Conservation (phyloP, 345 rosid species). For the Hibiscus syriacus region DNA sequence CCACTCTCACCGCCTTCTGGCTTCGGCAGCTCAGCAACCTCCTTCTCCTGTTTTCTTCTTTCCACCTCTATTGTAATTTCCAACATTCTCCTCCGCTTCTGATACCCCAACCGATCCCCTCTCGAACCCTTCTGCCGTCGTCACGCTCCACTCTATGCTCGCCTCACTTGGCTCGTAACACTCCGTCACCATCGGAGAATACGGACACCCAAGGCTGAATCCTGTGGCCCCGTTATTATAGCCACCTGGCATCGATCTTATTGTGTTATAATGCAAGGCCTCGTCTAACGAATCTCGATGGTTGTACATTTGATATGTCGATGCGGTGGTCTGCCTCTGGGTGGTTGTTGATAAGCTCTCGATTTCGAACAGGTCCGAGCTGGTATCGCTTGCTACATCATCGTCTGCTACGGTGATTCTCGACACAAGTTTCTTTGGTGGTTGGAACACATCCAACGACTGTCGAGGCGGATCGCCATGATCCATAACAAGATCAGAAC, state of each 20-base stretch:
- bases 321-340: slow-evolving; percentile 10
- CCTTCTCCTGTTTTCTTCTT: slow-evolving; percentile 17
- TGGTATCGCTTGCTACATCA: slow-evolving; percentile 73
- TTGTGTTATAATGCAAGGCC: slow-evolving; percentile 16
- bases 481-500: neutral
- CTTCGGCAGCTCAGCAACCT: slow-evolving; percentile 60
- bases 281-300: slow-evolving; percentile 65
- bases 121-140: slow-evolving; percentile 65
- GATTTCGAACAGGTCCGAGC: slow-evolving; percentile 92
- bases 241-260: slow-evolving; percentile 5
- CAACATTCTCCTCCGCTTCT: slow-evolving; percentile 21
- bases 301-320: slow-evolving; percentile 21
- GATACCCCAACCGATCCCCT: slow-evolving; percentile 24
- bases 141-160: slow-evolving; percentile 88
- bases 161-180: slow-evolving; percentile 86
- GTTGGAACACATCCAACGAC: slow-evolving; percentile 47
- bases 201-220: neutral
- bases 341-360: slow-evolving; percentile 74
- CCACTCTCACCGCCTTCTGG: slow-evolving; percentile 77
- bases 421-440: slow-evolving; percentile 14
- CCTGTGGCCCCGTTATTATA: neutral
- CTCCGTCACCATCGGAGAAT: slow-evolving; percentile 23
- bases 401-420: slow-evolving; percentile 28
- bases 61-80: slow-evolving; percentile 11
- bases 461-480: slow-evolving; percentile 34